Evolutionary conservation across 306 rosid species (phyloP).

Genomic region (Castanea crenata): DNA sequence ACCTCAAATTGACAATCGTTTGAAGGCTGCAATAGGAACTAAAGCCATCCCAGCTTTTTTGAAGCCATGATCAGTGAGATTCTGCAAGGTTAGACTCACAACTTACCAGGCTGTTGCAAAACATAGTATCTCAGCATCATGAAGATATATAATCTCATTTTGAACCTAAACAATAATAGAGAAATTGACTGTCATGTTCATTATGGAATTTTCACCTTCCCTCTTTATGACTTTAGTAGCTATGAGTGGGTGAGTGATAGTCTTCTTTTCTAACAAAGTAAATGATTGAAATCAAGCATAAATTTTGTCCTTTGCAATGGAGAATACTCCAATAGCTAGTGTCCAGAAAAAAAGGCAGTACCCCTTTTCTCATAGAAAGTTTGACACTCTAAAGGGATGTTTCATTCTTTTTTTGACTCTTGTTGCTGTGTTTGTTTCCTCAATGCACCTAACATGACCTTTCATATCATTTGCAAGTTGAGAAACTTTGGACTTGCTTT

Average conservation of each 20-base stretch:
- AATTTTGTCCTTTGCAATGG: neutral
- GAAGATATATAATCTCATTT: neutral
- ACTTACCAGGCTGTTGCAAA: neutral
- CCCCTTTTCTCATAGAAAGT: neutral
- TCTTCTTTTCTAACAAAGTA: neutral
- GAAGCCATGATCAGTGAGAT: neutral
- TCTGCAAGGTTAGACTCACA: neutral
- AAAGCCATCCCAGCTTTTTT: too few species aligned
- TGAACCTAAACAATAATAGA: constrained; percentile 14
- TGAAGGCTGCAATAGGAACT: too few species aligned
- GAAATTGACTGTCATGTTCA: constrained; percentile 30
- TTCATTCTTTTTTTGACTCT: neutral
- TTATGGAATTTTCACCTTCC: constrained; percentile 11
- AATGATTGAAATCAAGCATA: neutral
- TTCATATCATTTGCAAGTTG: neutral
- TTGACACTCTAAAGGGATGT: neutral
- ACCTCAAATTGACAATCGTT: too few species aligned
- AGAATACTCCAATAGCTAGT: neutral
- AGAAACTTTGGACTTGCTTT: neutral
- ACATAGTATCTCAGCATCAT: neutral
- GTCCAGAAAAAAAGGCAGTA: neutral
- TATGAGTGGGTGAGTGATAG: constrained; percentile 8
- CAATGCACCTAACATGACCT: neutral
- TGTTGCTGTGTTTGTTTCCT: neutral
- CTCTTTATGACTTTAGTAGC: neutral